Evolutionary conservation across 495 filamentous ascomycete species (phyloP), one percentile per base, ranked within the genome.

Genomic region (Penicillium malachiteum): DNA sequence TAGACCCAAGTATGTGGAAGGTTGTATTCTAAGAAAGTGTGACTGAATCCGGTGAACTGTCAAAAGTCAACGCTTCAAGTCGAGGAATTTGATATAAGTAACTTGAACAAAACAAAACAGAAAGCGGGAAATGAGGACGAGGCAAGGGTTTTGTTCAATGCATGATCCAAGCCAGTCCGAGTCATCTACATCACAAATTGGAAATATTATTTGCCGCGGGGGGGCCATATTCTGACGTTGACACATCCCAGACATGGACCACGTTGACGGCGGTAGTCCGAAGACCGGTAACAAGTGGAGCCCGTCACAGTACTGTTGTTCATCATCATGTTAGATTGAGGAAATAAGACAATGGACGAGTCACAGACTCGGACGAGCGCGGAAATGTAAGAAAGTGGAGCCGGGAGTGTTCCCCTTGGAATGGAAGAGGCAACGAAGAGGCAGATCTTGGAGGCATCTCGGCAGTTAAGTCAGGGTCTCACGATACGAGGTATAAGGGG

Each of bases 61-160:
- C 10, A 43, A 16, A 16, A 43, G 3, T 43, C 9, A 43, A 43
- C 11, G 17, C 9, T 45, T 45, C 10, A 14, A 17, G 32, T 18
- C 17, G 18, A 54, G 40, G 16, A 56, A 54, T 44, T 46, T 54
- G 57, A 58, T 60, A 46, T 9, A 39, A 56, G 45, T 21, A 50
- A 34, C 32, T 17, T 3, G 26, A 16, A 34, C n/a, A n/a, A 14
- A 48, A 34, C 11, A 48, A 48, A 17, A 50, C 17, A 30, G 12
- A 30, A 18, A 39, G 17, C 39, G 41, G 53, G 53, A 60, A 41
- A 56, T 52, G 50, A 60, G 56, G 51, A 55, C 39, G 56, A 67
- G 62, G 64, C 54, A 67, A 67, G 64, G 64, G 64, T 54, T 48
- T 48, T 57, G 34, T 37, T 54, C 50, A 46, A 35, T 63, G 53